Conservation (phyloP, 306 rosid species). For the Prunus salicina region DNA sequence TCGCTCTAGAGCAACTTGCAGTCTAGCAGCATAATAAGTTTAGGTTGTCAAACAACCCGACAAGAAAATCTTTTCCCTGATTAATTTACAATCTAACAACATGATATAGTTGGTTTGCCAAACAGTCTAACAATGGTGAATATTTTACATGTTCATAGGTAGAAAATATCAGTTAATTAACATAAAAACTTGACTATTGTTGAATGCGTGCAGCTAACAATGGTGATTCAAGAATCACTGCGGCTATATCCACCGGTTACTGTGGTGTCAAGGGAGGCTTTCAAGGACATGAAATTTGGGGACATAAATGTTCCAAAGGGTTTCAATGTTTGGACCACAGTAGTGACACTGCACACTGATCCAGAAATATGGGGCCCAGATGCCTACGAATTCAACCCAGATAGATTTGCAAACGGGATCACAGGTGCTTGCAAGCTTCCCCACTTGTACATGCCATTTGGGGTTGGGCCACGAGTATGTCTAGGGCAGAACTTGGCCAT, state of each 20-base stretch:
- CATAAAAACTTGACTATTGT: not conserved
- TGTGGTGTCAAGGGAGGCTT: conserved; percentile 24
- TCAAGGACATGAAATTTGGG: conserved; percentile 22
- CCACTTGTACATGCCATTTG: conserved; percentile 28
- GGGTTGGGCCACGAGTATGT: conserved; percentile 23
- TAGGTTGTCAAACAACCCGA: no score
- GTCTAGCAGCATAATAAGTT: no score
- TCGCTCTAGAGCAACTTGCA: no score
- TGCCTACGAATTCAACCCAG: conserved; percentile 21
- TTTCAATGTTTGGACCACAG: conserved; percentile 16
- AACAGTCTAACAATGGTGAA: no score
- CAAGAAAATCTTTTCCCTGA: no score
- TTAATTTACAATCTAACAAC: no score
- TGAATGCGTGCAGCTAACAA: conserved; percentile 17
- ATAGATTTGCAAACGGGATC: conserved; percentile 19
- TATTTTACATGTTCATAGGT: no score
- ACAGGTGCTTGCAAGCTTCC: conserved; percentile 30
- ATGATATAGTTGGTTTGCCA: no score
- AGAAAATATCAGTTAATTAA: not conserved
- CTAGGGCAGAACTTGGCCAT: conserved; percentile 19
- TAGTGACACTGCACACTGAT: conserved; percentile 11
- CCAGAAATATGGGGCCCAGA: conserved; percentile 26
- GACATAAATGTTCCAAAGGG: conserved; percentile 20
- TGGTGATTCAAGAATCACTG: conserved; percentile 33
- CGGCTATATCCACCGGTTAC: conserved; percentile 19